Evolutionary conservation across 208 protist genomes (phyloP).

Genomic region (Leishmania tropica): DNA sequence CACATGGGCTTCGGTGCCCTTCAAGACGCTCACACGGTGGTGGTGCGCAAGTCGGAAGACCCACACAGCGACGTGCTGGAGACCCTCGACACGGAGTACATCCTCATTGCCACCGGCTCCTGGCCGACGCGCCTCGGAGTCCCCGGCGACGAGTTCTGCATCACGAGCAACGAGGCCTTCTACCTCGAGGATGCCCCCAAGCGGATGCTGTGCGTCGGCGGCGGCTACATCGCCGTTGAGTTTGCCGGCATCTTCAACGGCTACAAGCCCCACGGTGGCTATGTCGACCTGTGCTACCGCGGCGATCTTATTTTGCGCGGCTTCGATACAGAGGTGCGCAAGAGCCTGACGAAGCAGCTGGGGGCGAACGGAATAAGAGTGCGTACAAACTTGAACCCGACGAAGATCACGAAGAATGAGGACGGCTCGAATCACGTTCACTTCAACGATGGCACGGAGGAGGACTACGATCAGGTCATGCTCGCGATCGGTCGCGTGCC

Average conservation of each 20-base stretch:
- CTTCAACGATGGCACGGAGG: conserved; percentile 79
- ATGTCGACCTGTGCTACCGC: conserved; percentile 86
- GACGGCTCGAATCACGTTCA: conserved; percentile 78
- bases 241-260: conserved; percentile 93
- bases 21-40: conserved; percentile 72
- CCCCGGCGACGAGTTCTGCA: conserved; percentile 87
- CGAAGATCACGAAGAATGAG: conserved; percentile 67
- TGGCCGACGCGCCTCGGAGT: conserved; percentile 84
- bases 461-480: conserved; percentile 95
- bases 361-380: conserved; percentile 83
- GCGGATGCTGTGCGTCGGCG: conserved; percentile 83
- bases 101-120: conserved; percentile 86
- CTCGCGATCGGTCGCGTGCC: conserved; percentile 96
- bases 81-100: conserved; percentile 71
- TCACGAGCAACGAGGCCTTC: conserved; percentile 93
- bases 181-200: conserved; percentile 82
- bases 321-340: conserved; percentile 83
- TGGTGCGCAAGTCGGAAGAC: conserved; percentile 64
- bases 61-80: conserved; percentile 54
- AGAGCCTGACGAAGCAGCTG: conserved; percentile 81
- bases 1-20: conserved; percentile 81
- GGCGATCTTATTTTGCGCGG: conserved; percentile 81
- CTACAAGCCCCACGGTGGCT: conserved; percentile 71
- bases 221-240: conserved; percentile 92
- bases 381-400: conserved; percentile 75